Base-by-base conservation (phyloP, 169 alveolate species). In the Eimeria falciformis region DNA sequence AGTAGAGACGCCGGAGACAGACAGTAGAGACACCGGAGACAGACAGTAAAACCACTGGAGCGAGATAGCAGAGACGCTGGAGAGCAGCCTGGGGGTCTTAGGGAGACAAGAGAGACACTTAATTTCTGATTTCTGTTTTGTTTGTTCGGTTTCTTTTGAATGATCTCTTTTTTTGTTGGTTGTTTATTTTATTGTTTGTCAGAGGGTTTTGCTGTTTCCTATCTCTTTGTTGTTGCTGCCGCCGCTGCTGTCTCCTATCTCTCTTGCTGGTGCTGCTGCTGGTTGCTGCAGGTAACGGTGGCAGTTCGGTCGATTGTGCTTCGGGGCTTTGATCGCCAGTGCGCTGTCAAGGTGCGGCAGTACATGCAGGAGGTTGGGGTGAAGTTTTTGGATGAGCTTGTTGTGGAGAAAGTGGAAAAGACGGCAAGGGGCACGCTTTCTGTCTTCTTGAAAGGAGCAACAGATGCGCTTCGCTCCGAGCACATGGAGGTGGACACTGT, bases 311-410 rank as follows among this genome's bases (percentile, higher is more conserved):
- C 99, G n/a, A 97, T 98, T 29, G 91, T 98, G 37, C 96, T 99
- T 78, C 97, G 99, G 92, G 99, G 99, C 37, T 98, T 99, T 90
- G 99, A 99, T 94, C 94, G 98, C 33, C 99, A 97, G 86, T 97
- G 99, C 88, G 97, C 98, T 25, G 96, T 96, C 40, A 96, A 97
- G 92, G 97, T 97, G 6, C 83, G 45, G 71, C 66, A 23, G 47
- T 78, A n/a, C 65, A 96, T 98, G 99, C 98, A 96, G 93, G 96
- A 96, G 58, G 94, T 94, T 21, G 99, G 99, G 25, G 78, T 69
- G 40, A 45, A 40, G 40, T 56, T 83, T 47, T 50, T 62, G 65
- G 50, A 55, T 14, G 75, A 23, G 47, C 12, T 27, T 6, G 45
- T 66, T 14, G 69, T 43, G 55, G 86, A 5, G 53, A 47, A 66